Percentiles rank a stretch among this genome's conserved stretches.
phyloP scores from a whole-genome alignment of 1,284 basidiomycete genomes.

The Chondrostereum purpureum region DNA sequence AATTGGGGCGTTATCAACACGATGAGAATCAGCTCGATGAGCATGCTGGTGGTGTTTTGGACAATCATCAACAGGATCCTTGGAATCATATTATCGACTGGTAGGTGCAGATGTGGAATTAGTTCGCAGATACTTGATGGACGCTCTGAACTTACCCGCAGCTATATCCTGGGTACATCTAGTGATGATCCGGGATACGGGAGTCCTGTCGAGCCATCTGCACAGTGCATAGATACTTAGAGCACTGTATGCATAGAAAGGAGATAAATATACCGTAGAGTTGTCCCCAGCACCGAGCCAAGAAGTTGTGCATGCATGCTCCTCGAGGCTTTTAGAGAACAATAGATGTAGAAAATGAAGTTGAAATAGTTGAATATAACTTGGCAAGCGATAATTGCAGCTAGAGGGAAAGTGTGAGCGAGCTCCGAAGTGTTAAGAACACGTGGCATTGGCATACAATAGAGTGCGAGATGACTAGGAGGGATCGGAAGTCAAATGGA shows the following conservation, averaged over 20 bases:
- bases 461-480: slow-evolving; percentile 32
- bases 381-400: slow-evolving; percentile 21
- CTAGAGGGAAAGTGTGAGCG: slow-evolving; percentile 28
- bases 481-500: neutral
- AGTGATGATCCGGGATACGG: slow-evolving; percentile 39
- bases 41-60: slow-evolving; percentile 23
- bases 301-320: slow-evolving; percentile 16
- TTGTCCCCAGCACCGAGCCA: slow-evolving; percentile 19
- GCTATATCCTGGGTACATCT: slow-evolving; percentile 43
- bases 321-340: slow-evolving; percentile 15
- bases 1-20: slow-evolving; percentile 37
- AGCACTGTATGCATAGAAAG: neutral
- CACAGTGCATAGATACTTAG: neutral
- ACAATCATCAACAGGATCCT: slow-evolving; percentile 11
- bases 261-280: slow-evolving; percentile 15
- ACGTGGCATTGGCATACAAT: slow-evolving; percentile 20
- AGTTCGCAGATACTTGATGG: neutral
- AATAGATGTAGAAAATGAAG: slow-evolving; percentile 18
- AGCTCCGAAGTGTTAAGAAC: neutral
- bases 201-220: slow-evolving; percentile 44
- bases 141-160: slow-evolving; percentile 15
- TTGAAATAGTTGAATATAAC: slow-evolving; percentile 21
- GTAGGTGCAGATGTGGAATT: neutral
- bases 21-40: slow-evolving; percentile 34
- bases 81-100: slow-evolving; percentile 17